Base-by-base conservation (phyloP, 2,329 filamentous ascomycete species). In the Diaporthe aspalathi region DNA sequence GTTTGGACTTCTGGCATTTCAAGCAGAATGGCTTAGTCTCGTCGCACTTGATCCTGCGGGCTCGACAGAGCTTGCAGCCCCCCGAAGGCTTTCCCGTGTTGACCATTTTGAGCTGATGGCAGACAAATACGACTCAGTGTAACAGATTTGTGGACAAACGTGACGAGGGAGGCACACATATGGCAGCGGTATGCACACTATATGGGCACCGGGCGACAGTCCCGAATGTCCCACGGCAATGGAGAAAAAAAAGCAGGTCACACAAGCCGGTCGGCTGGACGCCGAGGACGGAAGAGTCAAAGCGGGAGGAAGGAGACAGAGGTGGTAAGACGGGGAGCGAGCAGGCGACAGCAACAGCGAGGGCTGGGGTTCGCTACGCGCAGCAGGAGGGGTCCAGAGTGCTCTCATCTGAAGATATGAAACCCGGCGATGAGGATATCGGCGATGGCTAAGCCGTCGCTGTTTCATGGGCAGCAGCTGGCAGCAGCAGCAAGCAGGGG, bases 1-100 rank as follows among this genome's bases (percentile, higher is more conserved):
- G 74, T 20, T 74, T 74, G 5, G 73, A 73, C 24, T 74, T 76
- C 45, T 70, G 74, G 53, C 75, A 77, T 57, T 75, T 73, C 73
- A 75, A 70, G 71, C 75, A 76, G 32, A 72, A 74, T 9, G 75
- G 75, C 70, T 76, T 76, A 47, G 62, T 70, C 70, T 76, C 75
- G 38, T 76, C 75, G 57, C 75, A 76, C 65, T 76, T 76, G 68
- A 76, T 76, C 27, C 75, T 72, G 35, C 75, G 70, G 27, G 74
- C 69, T 27, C 73, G 73, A 70, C 75, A 76, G 24, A 76, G 53
- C 68, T 76, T 76, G 71, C 75, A 76, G 27, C 73, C 75, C 16
- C 74, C 73, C 22, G 73, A 75, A 20, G 75, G 75, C 49, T 76
- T 75, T 35, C 75, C 75, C 3, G 75, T 76, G 69, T 76, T 76